These are phyloP conservation scores for Penicillium alfredii DNA, from an alignment of 495 filamentous ascomycete genomes.

Conservation along the genomic window DNA sequence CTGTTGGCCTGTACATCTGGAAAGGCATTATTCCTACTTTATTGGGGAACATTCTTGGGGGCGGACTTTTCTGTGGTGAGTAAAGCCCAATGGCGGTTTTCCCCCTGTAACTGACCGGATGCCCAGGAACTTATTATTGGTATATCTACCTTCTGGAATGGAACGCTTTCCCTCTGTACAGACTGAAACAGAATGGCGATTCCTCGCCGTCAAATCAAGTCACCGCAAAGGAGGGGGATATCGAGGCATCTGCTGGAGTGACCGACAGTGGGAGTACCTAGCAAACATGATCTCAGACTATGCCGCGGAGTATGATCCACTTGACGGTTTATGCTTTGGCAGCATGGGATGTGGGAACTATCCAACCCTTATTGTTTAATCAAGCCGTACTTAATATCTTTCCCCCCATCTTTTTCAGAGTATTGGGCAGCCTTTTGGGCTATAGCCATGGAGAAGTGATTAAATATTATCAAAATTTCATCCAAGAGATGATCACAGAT, in stretches of 20 bases:
- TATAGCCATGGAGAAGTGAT: no score
- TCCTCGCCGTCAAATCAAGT: conserved; percentile 2
- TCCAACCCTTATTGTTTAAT: no score
- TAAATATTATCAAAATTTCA: no score
- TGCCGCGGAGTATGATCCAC: no score
- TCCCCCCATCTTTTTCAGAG: no score
- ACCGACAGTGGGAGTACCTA: no score
- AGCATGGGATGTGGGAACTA: no score
- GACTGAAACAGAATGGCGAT: conserved; percentile 6
- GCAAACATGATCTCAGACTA: no score
- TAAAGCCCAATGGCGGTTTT: background rate
- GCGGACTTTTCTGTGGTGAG: conserved; percentile 43
- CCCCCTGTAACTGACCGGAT: background rate
- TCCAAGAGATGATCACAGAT: no score
- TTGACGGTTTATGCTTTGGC: no score
- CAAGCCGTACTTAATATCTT: no score
- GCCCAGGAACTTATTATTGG: conserved; percentile 42
- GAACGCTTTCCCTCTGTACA: conserved; percentile 18
- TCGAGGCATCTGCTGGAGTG: conserved; percentile 21
- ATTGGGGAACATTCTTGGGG: conserved; percentile 55
- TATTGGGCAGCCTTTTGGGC: no score
- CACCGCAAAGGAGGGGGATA: conserved; percentile 14
- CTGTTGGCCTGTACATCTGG: conserved; percentile 55
- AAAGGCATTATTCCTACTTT: conserved; percentile 56
- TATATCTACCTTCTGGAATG: conserved; percentile 41